A percentile compares a stretch with the other conserved stretches of the same genome.
phyloP scores from a whole-genome alignment of 1,284 basidiomycete genomes.

The Sanguinoderma infundibulare region DNA sequence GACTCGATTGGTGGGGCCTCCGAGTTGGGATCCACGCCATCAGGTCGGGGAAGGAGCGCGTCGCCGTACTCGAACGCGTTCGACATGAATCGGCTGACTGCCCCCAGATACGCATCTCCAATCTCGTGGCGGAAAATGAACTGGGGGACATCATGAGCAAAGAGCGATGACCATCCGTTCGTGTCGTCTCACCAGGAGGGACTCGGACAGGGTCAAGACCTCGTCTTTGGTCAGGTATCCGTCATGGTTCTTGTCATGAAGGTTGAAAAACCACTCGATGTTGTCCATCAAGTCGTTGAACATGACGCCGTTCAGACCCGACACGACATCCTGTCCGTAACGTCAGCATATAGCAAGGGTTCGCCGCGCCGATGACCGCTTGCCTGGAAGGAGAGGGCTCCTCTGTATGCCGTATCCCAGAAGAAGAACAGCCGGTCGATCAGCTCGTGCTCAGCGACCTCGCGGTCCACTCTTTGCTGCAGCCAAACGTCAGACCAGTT shows the following conservation, averaged over 20 bases:
- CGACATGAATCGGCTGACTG: slow-evolving; percentile 94
- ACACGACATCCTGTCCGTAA: slow-evolving; percentile 78
- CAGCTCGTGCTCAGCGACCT: slow-evolving; percentile 84
- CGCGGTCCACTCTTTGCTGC: slow-evolving; percentile 80
- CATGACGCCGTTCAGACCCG: slow-evolving; percentile 90
- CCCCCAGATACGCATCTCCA: slow-evolving; percentile 95
- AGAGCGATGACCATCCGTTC: background rate
- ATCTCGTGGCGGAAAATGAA: slow-evolving; percentile 99
- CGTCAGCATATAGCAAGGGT: background rate
- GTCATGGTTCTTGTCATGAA: slow-evolving; percentile 97
- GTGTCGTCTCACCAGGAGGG: slow-evolving; percentile 72
- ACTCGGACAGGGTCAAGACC: slow-evolving; percentile 93
- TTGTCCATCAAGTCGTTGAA: slow-evolving; percentile 98
- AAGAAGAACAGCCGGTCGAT: slow-evolving; percentile 86
- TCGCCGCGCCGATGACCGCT: slow-evolving; percentile 14
- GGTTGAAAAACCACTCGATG: slow-evolving; percentile 98
- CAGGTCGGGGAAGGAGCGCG: slow-evolving; percentile 67
- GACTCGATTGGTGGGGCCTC: slow-evolving; percentile 56
- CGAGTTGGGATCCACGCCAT: slow-evolving; percentile 46
- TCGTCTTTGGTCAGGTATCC: slow-evolving; percentile 96
- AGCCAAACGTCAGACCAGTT: slow-evolving; percentile 14
- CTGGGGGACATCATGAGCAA: slow-evolving; percentile 42
- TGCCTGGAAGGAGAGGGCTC: slow-evolving; percentile 87
- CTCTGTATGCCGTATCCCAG: slow-evolving; percentile 85
- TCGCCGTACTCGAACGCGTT: slow-evolving; percentile 98